phyloP scores from a whole-genome alignment of 23 red algal genomes.

The Gracilaria domingensis region DNA sequence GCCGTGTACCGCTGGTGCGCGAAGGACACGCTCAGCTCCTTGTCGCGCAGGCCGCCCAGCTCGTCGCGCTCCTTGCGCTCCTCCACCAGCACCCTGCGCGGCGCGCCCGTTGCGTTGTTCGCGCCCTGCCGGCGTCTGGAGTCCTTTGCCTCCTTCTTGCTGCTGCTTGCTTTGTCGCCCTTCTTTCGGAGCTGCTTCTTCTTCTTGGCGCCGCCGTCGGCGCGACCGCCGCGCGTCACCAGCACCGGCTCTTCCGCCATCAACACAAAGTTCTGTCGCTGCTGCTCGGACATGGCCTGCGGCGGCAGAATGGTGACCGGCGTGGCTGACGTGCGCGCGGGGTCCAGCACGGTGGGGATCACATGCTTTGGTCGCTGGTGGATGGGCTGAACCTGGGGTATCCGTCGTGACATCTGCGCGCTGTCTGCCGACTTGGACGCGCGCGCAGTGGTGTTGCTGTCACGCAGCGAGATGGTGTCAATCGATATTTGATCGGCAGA shows the following conservation, averaged over 20 bases:
- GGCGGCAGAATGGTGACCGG: constrained; percentile 14
- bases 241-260: constrained; percentile 41
- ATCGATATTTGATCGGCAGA: constrained; percentile 6
- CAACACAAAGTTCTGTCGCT: constrained; percentile 24
- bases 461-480: neutral
- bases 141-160: neutral
- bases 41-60: constrained; percentile 15
- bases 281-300: constrained; percentile 38
- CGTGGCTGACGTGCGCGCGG: constrained; percentile 1
- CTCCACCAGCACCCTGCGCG: neutral
- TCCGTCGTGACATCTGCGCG: neutral
- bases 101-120: neutral
- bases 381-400: neutral
- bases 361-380: constrained; percentile 7
- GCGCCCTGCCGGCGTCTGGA: neutral
- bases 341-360: constrained; percentile 20
- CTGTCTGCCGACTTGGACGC: constrained; percentile 10
- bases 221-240: neutral
- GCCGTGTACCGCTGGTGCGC: constrained; percentile 40
- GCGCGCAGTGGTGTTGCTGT: neutral
- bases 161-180: neutral
- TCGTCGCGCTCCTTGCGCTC: constrained; percentile 1
- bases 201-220: neutral
- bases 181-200: constrained; percentile 6
- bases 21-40: constrained; percentile 52